A percentile compares a stretch with the other conserved stretches of the same genome.
Conservation (phyloP, 768 basidiomycete species). For the Lactarius vividus region DNA sequence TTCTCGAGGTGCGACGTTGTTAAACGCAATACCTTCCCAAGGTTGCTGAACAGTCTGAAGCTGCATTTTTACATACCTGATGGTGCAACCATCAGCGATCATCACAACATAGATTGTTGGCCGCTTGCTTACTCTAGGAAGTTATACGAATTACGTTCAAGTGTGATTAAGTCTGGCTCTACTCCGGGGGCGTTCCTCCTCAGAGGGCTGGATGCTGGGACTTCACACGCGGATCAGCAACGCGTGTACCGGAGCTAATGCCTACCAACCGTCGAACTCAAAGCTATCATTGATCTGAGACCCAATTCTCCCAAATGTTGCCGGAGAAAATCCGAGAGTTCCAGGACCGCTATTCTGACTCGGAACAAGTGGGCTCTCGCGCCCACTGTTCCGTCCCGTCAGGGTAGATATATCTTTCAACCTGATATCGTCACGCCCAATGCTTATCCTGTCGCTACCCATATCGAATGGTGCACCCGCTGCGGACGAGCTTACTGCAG, state of each 20-base stretch:
- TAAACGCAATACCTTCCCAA: conserved; percentile 52
- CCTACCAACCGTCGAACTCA: conserved; percentile 57
- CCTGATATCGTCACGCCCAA: conserved; percentile 52
- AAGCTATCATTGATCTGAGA: conserved; percentile 58
- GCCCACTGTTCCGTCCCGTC: conserved; percentile 41
- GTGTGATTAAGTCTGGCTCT: conserved; percentile 51
- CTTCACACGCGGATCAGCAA: conserved; percentile 26
- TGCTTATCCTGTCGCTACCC: conserved; percentile 44
- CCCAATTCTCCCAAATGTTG: conserved; percentile 35
- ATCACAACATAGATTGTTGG: background rate
- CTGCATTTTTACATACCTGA: conserved; percentile 79
- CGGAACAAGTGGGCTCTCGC: conserved; percentile 51
- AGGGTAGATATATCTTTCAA: conserved; percentile 48
- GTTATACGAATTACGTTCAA: conserved; percentile 77
- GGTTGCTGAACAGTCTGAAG: conserved; percentile 52
- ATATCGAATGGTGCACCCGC: conserved; percentile 38
- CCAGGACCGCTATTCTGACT: conserved; percentile 33
- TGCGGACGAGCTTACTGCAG: conserved; percentile 58
- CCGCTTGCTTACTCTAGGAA: conserved; percentile 63
- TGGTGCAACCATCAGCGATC: background rate
- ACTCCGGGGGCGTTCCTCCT: conserved; percentile 43
- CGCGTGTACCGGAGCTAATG: conserved; percentile 21
- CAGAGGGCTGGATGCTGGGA: conserved; percentile 33
- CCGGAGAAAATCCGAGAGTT: conserved; percentile 51
- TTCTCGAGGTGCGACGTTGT: conserved; percentile 59